These are phyloP conservation scores for Mercurialis annua DNA, from an alignment of 345 rosid genomes.

Conservation along the genomic window DNA sequence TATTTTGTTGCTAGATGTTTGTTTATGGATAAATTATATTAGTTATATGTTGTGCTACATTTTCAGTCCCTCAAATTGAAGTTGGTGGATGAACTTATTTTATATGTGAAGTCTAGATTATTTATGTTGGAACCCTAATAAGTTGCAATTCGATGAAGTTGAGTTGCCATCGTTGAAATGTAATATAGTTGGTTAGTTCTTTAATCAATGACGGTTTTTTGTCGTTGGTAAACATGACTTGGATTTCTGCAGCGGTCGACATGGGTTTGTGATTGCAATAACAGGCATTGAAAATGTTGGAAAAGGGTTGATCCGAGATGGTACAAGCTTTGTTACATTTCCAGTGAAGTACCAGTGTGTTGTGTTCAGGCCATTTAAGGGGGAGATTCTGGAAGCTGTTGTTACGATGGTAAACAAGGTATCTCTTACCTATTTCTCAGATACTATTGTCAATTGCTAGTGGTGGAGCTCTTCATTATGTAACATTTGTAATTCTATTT, in stretches of 20 bases:
- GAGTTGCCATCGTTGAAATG: background rate
- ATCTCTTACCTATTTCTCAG: background rate
- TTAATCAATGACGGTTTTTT: background rate
- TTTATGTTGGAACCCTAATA: background rate
- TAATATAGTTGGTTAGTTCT: background rate
- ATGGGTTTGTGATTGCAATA: conserved; percentile 90
- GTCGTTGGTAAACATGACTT: background rate
- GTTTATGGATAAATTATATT: background rate
- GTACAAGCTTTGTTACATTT: conserved; percentile 82
- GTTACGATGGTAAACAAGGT: conserved; percentile 93
- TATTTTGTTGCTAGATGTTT: background rate
- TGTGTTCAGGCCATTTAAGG: conserved; percentile 85
- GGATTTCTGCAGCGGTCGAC: conserved; percentile 56
- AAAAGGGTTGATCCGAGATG: conserved; percentile 87
- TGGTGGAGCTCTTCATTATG: background rate
- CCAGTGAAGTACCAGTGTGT: conserved; percentile 85
- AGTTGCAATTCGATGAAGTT: background rate
- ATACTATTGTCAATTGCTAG: background rate
- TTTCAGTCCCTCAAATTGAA: background rate
- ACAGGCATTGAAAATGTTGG: conserved; percentile 79
- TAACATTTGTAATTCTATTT: background rate
- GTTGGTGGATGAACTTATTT: background rate
- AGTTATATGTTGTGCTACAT: too few relatives aligned
- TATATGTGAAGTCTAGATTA: background rate
- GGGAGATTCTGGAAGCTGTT: conserved; percentile 89